Conservation (phyloP, 2,329 filamentous ascomycete genomes). For the Monosporascus sp. region DNA sequence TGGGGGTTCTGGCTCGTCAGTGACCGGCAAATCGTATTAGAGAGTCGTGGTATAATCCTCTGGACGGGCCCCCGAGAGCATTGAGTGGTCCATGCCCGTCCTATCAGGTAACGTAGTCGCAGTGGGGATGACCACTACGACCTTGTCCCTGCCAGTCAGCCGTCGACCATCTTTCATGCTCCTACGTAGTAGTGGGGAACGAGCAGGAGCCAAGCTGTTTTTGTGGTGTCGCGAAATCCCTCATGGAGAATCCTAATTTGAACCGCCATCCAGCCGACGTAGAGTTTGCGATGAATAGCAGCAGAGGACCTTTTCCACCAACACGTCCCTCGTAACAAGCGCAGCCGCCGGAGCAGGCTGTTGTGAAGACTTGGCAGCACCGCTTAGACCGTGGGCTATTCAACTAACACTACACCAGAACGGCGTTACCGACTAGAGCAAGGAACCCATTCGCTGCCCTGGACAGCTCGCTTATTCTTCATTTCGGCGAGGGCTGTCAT, state of each 20-base stretch:
- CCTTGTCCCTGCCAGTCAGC: background rate
- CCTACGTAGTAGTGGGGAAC: background rate
- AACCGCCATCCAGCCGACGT: background rate
- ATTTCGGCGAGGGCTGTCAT: constrained; percentile 12
- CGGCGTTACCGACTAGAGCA: constrained; percentile 1
- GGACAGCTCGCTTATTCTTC: constrained; percentile 4
- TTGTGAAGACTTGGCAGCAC: background rate
- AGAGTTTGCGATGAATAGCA: too few relatives aligned
- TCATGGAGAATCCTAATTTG: constrained; percentile 1
- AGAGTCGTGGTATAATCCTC: constrained; percentile 21
- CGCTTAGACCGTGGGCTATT: background rate
- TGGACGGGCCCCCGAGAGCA: constrained; percentile 21
- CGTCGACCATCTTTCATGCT: background rate
- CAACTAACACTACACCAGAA: background rate
- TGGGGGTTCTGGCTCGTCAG: constrained; percentile 23
- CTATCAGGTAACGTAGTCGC: constrained; percentile 17
- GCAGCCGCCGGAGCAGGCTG: background rate
- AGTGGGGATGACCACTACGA: constrained; percentile 1
- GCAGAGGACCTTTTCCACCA: background rate
- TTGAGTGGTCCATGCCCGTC: constrained; percentile 24
- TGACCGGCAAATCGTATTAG: constrained; percentile 25
- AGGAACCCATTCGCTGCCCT: constrained; percentile 13
- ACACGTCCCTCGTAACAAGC: background rate
- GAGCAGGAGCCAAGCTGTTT: background rate
- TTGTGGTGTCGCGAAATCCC: background rate